A percentile compares a stretch with the other conserved stretches of the same genome.
phyloP scores from a whole-genome alignment of 2,329 filamentous ascomycete genomes.

The Hymenoscyphus repandus region DNA sequence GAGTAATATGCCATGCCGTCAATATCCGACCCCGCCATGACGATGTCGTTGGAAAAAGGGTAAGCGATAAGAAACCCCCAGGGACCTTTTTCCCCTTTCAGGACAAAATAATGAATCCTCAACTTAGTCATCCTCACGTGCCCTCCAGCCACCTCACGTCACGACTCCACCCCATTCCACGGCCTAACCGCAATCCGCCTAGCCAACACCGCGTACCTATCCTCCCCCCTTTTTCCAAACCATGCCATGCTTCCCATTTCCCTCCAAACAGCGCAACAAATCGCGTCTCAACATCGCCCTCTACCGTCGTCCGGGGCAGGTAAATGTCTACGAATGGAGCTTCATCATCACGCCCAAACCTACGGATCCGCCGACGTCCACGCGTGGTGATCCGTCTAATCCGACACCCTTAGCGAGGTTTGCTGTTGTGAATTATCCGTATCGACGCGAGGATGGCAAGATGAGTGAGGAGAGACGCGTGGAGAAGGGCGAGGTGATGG shows the following conservation, averaged over 20 bases:
- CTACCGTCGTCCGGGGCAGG: neutral
- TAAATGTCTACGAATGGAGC: neutral
- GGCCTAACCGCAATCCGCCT: neutral
- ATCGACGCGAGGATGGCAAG: neutral
- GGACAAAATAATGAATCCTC: neutral
- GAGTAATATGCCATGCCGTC: neutral
- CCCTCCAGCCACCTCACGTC: neutral
- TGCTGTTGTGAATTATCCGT: neutral
- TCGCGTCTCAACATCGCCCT: slow-evolving; percentile 6
- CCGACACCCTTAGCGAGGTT: slow-evolving; percentile 1
- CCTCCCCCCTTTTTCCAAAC: neutral
- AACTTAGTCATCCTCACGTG: neutral
- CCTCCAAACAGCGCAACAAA: slow-evolving; percentile 1
- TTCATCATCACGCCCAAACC: slow-evolving; percentile 4
- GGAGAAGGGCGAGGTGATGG: neutral
- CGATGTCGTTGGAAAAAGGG: neutral
- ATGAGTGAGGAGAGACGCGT: neutral
- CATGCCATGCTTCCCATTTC: neutral
- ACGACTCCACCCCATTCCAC: neutral
- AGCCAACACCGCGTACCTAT: neutral
- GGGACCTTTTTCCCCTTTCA: neutral
- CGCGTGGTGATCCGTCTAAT: neutral
- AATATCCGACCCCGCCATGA: neutral
- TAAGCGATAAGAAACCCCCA: neutral
- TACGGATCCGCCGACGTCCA: neutral